Evolutionary conservation across 208 protist genomes (phyloP).

Genomic region (Angomonas deanei): DNA sequence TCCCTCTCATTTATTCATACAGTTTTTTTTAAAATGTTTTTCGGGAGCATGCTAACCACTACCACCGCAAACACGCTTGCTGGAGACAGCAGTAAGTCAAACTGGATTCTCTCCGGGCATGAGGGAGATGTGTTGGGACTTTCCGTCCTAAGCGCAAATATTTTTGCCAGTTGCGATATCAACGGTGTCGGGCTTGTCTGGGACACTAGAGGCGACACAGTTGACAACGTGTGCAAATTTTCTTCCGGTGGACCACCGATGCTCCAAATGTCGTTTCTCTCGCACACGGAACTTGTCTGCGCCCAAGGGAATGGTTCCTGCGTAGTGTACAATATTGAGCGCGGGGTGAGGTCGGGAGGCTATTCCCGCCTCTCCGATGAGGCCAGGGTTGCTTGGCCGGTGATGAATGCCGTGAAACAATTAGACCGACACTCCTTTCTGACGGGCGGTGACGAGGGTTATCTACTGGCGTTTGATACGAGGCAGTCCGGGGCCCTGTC

Average conservation of each 20-base stretch:
- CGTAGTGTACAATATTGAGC: constrained; percentile 65
- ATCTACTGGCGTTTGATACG: constrained; percentile 41
- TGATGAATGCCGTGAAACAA: constrained; percentile 57
- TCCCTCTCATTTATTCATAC: no score
- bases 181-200: constrained; percentile 60
- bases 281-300: constrained; percentile 25
- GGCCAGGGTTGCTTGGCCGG: constrained; percentile 54
- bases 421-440: constrained; percentile 16
- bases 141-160: constrained; percentile 10
- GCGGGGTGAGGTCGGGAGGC: constrained; percentile 18
- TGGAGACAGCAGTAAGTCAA: no score
- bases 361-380: constrained; percentile 26
- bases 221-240: constrained; percentile 56
- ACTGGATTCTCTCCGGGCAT: constrained; percentile 67
- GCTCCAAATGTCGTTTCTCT: constrained; percentile 46
- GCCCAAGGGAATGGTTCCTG: constrained; percentile 68
- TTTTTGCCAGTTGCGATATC: constrained; percentile 60
- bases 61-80: no score
- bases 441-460: constrained; percentile 79
- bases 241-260: constrained; percentile 50
- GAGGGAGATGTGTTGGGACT: constrained; percentile 47
- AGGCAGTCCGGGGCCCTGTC: constrained; percentile 12
- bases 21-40: no score
- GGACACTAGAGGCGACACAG: constrained; percentile 12
- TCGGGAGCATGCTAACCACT: no score